phyloP scores from a whole-genome alignment of 345 rosid species.

The Lumnitzera littorea region DNA sequence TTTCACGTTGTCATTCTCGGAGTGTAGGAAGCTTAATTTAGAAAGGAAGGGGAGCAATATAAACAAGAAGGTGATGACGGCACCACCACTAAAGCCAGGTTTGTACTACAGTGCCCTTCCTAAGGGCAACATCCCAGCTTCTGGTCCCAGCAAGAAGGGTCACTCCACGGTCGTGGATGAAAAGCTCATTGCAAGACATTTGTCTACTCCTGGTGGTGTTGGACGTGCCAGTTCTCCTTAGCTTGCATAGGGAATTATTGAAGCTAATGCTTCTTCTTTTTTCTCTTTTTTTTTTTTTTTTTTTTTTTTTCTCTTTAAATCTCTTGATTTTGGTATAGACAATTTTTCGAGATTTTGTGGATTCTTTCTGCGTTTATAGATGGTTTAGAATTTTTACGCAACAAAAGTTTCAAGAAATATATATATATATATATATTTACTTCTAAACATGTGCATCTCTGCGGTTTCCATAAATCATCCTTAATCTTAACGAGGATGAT shows the following conservation, averaged over 20 bases:
- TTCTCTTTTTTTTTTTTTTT: background rate
- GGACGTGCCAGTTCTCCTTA: no score
- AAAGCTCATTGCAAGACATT: slow-evolving; percentile 51
- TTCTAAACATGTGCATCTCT: no score
- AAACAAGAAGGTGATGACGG: slow-evolving; percentile 1
- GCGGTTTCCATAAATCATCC: no score
- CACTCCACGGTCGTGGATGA: slow-evolving; percentile 39
- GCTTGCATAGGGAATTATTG: slow-evolving; percentile 35
- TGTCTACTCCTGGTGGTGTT: slow-evolving; percentile 3
- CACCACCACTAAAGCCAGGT: slow-evolving; percentile 21
- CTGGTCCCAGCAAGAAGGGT: slow-evolving; percentile 65
- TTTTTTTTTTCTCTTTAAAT: background rate
- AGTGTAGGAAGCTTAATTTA: slow-evolving; percentile 40
- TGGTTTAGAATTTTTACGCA: no score
- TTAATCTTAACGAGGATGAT: no score
- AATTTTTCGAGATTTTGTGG: no score
- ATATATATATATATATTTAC: no score
- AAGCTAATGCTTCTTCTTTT: background rate
- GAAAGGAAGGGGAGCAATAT: slow-evolving; percentile 1
- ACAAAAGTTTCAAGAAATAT: no score
- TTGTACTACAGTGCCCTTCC: slow-evolving; percentile 48
- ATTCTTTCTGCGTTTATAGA: no score
- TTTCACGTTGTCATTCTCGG: slow-evolving; percentile 17
- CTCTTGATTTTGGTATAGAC: background rate
- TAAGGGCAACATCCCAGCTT: slow-evolving; percentile 47